A percentile compares a stretch with the other conserved stretches of the same genome.
Evolutionary conservation across 371 early-diverging fungal species (phyloP).

Genomic region (Synchytrium microbalum): DNA sequence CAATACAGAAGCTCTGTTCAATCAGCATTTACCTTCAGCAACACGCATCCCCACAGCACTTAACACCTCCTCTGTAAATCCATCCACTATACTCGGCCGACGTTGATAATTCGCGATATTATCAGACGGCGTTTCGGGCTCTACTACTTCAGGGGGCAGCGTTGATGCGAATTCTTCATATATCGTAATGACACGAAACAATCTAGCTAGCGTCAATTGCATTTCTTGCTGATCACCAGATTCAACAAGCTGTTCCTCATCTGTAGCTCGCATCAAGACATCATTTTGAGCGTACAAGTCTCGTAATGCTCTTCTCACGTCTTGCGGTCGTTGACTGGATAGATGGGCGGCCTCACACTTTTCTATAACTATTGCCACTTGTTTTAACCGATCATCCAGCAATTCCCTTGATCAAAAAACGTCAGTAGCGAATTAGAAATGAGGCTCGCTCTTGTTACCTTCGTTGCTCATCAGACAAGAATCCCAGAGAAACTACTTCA

Average conservation of each 20-base stretch:
- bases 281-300: slow-evolving; percentile 34
- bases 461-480: slow-evolving; percentile 37
- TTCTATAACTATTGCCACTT: slow-evolving; percentile 28
- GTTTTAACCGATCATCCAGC: slow-evolving; percentile 31
- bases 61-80: background rate
- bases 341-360: slow-evolving; percentile 30
- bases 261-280: slow-evolving; percentile 31
- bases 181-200: slow-evolving; percentile 37
- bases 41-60: background rate
- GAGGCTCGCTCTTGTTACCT: slow-evolving; percentile 13
- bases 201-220: slow-evolving; percentile 23
- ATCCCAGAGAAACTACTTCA: slow-evolving; percentile 27
- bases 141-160: background rate
- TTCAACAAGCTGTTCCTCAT: slow-evolving; percentile 39
- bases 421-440: background rate
- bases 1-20: too few species aligned
- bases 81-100: background rate
- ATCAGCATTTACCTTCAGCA: too few species aligned
- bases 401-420: slow-evolving; percentile 13
- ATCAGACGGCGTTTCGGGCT: background rate
- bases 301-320: slow-evolving; percentile 28
- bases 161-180: slow-evolving; percentile 28
- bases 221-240: slow-evolving; percentile 33
- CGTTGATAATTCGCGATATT: background rate
- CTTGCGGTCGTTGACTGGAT: slow-evolving; percentile 19